A percentile compares a stretch with the other conserved stretches of the same genome.
These are phyloP conservation scores for Inonotus hispidus DNA, from an alignment of 1,284 basidiomycete species.

Conservation along the genomic window DNA sequence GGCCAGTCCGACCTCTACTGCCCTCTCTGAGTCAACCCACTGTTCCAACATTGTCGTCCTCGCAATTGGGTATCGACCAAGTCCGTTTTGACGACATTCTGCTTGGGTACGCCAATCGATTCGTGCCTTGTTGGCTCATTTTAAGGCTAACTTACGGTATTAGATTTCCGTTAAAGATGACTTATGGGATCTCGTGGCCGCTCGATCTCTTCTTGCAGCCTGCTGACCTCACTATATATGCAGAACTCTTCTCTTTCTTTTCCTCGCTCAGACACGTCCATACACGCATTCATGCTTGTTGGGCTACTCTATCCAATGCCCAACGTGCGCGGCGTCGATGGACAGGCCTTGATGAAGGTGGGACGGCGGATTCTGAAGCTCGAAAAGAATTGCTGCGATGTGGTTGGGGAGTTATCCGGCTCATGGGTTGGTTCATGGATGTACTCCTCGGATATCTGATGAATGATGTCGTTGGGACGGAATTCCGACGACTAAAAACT, in stretches of 20 bases:
- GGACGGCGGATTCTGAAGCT: constrained; percentile 65
- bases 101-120: constrained; percentile 41
- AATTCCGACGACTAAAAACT: constrained; percentile 65
- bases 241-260: constrained; percentile 76
- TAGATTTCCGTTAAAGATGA: constrained; percentile 56
- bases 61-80: constrained; percentile 32
- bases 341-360: constrained; percentile 85
- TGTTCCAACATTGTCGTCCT: constrained; percentile 29
- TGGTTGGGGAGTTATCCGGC: constrained; percentile 80
- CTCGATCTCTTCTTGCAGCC: constrained; percentile 84
- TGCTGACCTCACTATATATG: constrained; percentile 70
- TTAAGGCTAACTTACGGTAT: not conserved
- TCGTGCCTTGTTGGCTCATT: not conserved
- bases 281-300: constrained; percentile 70
- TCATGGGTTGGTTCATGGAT: constrained; percentile 91
- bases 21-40: constrained; percentile 50
- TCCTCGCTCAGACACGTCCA: constrained; percentile 81
- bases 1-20: constrained; percentile 72
- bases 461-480: constrained; percentile 86
- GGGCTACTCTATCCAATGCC: constrained; percentile 77
- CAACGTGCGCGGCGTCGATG: constrained; percentile 77
- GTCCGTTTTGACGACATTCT: constrained; percentile 67
- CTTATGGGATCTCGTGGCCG: constrained; percentile 76
- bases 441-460: constrained; percentile 77
- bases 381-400: constrained; percentile 63